Percentiles rank a stretch among this genome's conserved stretches.
phyloP scores from a whole-genome alignment of 768 basidiomycete species.

The Clitopilus hobsonii region DNA sequence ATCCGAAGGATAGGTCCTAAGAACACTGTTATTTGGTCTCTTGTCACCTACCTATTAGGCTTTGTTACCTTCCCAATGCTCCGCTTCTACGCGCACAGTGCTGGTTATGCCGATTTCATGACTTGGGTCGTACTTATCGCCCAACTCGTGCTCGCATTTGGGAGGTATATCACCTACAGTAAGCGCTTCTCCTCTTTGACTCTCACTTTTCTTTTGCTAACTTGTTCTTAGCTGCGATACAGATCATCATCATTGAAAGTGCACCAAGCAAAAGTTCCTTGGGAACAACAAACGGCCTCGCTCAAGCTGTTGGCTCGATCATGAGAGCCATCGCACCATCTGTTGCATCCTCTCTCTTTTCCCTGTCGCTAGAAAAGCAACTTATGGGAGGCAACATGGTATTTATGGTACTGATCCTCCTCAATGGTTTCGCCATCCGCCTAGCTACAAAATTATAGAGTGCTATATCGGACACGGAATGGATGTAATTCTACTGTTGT shows the following conservation, averaged over 20 bases:
- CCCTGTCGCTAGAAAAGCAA: slow-evolving; percentile 11
- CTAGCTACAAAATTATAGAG: background rate
- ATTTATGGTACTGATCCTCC: slow-evolving; percentile 7
- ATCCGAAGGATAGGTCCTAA: slow-evolving; percentile 31
- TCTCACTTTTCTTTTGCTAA: background rate
- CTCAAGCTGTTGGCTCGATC: slow-evolving; percentile 45
- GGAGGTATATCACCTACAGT: slow-evolving; percentile 34
- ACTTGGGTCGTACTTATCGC: slow-evolving; percentile 28
- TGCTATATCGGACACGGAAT: too few species aligned
- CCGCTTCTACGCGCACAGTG: slow-evolving; percentile 23
- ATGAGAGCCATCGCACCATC: slow-evolving; percentile 50
- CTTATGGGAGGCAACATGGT: slow-evolving; percentile 14
- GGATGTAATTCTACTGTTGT: too few species aligned
- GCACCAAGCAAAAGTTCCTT: slow-evolving; percentile 9
- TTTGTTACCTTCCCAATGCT: slow-evolving; percentile 34
- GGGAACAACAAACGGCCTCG: slow-evolving; percentile 45
- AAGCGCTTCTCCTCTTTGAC: slow-evolving; percentile 10
- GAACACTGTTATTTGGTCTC: slow-evolving; percentile 24
- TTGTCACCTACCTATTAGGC: slow-evolving; percentile 23
- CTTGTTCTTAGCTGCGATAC: slow-evolving; percentile 6
- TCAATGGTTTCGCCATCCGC: slow-evolving; percentile 5
- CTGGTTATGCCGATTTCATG: slow-evolving; percentile 16
- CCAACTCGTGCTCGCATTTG: slow-evolving; percentile 16
- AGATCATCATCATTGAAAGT: slow-evolving; percentile 14
- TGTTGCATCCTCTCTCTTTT: slow-evolving; percentile 18